Percentiles rank a stretch among this genome's conserved stretches.
Conservation (phyloP, 805 yeast genomes). For the Nakazawaea peltata region DNA sequence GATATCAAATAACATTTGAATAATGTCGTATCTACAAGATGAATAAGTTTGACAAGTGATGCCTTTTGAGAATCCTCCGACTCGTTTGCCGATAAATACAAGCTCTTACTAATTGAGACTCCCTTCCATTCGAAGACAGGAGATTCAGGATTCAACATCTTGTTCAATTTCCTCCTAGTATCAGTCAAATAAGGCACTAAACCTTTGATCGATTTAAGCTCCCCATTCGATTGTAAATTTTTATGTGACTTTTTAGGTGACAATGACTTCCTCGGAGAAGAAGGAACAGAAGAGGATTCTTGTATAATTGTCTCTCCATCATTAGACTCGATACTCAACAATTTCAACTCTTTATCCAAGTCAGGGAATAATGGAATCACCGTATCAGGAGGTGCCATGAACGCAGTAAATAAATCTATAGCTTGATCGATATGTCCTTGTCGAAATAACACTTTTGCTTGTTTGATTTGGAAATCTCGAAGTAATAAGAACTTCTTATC, state of each 20-base stretch:
- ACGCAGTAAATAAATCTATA: conserved; percentile 38
- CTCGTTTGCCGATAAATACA: conserved; percentile 23
- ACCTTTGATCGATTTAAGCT: conserved; percentile 28
- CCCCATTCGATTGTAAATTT: conserved; percentile 13
- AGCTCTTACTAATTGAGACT: conserved; percentile 29
- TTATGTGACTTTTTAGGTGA: background rate
- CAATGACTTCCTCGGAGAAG: conserved; percentile 8
- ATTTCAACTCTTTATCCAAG: conserved; percentile 6
- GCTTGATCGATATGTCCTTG: conserved; percentile 25
- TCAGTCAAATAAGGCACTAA: conserved; percentile 43
- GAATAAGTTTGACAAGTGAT: conserved; percentile 30
- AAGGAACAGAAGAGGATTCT: background rate
- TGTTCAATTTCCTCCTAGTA: conserved; percentile 38
- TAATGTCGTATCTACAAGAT: conserved; percentile 65
- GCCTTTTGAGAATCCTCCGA: conserved; percentile 10
- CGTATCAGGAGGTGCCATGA: conserved; percentile 50
- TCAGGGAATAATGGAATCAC: conserved; percentile 41
- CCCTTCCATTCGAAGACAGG: conserved; percentile 38
- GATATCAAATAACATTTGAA: conserved; percentile 67
- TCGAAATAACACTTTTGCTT: conserved; percentile 26
- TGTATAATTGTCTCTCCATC: background rate
- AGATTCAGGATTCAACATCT: conserved; percentile 28
- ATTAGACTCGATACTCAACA: background rate
- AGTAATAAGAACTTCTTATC: conserved; percentile 26
- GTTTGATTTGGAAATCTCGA: conserved; percentile 34